Conservation (phyloP, 495 filamentous ascomycete species). For the Elasticomyces elasticus region DNA sequence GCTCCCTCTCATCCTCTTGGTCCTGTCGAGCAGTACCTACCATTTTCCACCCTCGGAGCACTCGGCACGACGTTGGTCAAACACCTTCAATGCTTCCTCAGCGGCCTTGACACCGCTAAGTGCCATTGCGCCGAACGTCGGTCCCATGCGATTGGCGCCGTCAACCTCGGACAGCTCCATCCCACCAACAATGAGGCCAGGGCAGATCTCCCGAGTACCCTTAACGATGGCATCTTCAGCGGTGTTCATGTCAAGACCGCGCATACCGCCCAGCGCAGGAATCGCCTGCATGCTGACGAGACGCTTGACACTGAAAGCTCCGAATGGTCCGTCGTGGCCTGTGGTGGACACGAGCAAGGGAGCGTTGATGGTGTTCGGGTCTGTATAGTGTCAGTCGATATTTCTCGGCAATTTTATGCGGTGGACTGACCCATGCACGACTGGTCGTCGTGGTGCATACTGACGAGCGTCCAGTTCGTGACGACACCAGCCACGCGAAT, state of each 20-base stretch:
- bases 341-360: conserved; percentile 78
- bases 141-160: conserved; percentile 64
- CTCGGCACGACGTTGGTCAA: conserved; percentile 57
- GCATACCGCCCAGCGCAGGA: conserved; percentile 80
- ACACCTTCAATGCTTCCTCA: conserved; percentile 68
- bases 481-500: conserved; percentile 77
- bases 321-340: conserved; percentile 83
- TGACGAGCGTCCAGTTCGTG: conserved; percentile 87
- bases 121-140: conserved; percentile 75
- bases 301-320: conserved; percentile 78
- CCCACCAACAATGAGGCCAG: conserved; percentile 79
- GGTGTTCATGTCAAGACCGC: conserved; percentile 78
- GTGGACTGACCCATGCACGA: conserved; percentile 35
- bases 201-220: conserved; percentile 73
- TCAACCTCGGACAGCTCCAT: conserved; percentile 91
- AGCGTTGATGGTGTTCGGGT: conserved; percentile 90
- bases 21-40: neutral
- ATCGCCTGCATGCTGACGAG: conserved; percentile 72
- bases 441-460: conserved; percentile 85
- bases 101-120: conserved; percentile 79
- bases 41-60: conserved; percentile 12
- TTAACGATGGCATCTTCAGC: conserved; percentile 89
- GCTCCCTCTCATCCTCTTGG: neutral
- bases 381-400: conserved; percentile 49
- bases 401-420: neutral